A percentile compares a stretch with the other conserved stretches of the same genome.
Conservation (phyloP, 768 basidiomycete genomes). For the Asterophora lycoperdoides region DNA sequence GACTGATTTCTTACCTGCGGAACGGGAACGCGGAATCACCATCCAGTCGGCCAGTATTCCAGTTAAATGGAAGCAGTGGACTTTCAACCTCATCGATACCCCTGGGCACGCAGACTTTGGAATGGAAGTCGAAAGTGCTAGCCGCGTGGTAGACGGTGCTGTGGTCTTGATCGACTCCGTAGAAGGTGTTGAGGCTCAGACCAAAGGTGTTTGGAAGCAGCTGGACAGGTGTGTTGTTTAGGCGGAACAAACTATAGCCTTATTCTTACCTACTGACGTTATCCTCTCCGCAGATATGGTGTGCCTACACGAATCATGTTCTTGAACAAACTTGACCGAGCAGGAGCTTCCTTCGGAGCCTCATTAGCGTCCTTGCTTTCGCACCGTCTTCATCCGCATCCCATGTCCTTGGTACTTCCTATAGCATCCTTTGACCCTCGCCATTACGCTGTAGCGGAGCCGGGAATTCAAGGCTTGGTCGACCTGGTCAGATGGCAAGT, state of each 20-base stretch:
- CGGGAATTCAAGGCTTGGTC: slow-evolving; percentile 80
- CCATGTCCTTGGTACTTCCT: slow-evolving; percentile 66
- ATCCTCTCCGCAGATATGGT: slow-evolving; percentile 51
- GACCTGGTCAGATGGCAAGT: slow-evolving; percentile 83
- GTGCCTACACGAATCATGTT: slow-evolving; percentile 77
- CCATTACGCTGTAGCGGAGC: slow-evolving; percentile 69
- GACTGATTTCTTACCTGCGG: slow-evolving; percentile 86
- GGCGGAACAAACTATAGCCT: slow-evolving; percentile 22
- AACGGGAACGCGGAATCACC: slow-evolving; percentile 87
- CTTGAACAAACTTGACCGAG: slow-evolving; percentile 84
- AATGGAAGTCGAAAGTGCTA: slow-evolving; percentile 95
- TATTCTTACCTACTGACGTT: not conserved
- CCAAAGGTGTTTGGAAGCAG: slow-evolving; percentile 85
- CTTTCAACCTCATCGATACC: slow-evolving; percentile 85
- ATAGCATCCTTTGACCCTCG: slow-evolving; percentile 69
- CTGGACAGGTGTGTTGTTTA: slow-evolving; percentile 63
- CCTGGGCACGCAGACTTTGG: slow-evolving; percentile 94
- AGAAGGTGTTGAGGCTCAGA: slow-evolving; percentile 89
- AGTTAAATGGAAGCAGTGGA: slow-evolving; percentile 80
- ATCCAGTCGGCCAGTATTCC: slow-evolving; percentile 92
- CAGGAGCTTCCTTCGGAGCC: slow-evolving; percentile 74
- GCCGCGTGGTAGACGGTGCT: slow-evolving; percentile 85
- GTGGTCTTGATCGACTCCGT: slow-evolving; percentile 87
- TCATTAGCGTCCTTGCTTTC: slow-evolving; percentile 69
- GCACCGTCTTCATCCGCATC: slow-evolving; percentile 74